Percentiles rank a stretch among this genome's conserved stretches.
Evolutionary conservation across 371 early-diverging fungal genomes (phyloP).

Genomic region (Mortierella sp.): DNA sequence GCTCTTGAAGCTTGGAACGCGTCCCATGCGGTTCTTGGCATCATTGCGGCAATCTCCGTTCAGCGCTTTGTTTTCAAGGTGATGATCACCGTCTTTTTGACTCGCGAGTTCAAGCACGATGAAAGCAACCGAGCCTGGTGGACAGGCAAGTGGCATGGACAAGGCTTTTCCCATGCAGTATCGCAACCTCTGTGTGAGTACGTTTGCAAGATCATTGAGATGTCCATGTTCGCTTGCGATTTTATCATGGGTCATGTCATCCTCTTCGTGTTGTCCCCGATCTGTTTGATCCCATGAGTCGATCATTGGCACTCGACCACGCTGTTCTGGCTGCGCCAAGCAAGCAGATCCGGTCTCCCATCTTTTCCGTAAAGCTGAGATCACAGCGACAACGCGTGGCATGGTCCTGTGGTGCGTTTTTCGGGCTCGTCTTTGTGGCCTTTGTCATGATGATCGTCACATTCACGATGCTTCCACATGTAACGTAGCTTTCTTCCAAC

Average conservation of each 20-base stretch:
- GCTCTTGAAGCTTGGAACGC: slow-evolving; percentile 74
- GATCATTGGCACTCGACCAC: slow-evolving; percentile 85
- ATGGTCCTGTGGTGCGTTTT: slow-evolving; percentile 75
- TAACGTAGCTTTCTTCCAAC: too few relatives aligned
- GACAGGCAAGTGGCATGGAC: slow-evolving; percentile 89
- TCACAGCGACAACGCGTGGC: slow-evolving; percentile 69
- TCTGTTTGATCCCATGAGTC: slow-evolving; percentile 79
- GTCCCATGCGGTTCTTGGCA: slow-evolving; percentile 70
- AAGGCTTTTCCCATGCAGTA: slow-evolving; percentile 73
- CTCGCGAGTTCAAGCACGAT: slow-evolving; percentile 86
- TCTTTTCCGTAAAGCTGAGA: slow-evolving; percentile 75
- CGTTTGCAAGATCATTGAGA: slow-evolving; percentile 87
- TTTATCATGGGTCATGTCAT: slow-evolving; percentile 81
- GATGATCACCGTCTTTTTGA: slow-evolving; percentile 75
- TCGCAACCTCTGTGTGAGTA: slow-evolving; percentile 84
- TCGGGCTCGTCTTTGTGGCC: slow-evolving; percentile 66
- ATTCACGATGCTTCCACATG: too few relatives aligned
- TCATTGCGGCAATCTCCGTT: slow-evolving; percentile 70
- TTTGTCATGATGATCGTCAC: slow-evolving; percentile 71
- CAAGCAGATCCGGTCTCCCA: slow-evolving; percentile 82
- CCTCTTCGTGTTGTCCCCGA: slow-evolving; percentile 74
- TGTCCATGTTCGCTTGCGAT: slow-evolving; percentile 85
- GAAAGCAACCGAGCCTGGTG: slow-evolving; percentile 90
- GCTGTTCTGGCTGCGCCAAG: slow-evolving; percentile 86
- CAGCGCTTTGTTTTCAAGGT: slow-evolving; percentile 79